These are phyloP conservation scores for Erysimum cheiri DNA, from an alignment of 441 rosid species.

Conservation along the genomic window DNA sequence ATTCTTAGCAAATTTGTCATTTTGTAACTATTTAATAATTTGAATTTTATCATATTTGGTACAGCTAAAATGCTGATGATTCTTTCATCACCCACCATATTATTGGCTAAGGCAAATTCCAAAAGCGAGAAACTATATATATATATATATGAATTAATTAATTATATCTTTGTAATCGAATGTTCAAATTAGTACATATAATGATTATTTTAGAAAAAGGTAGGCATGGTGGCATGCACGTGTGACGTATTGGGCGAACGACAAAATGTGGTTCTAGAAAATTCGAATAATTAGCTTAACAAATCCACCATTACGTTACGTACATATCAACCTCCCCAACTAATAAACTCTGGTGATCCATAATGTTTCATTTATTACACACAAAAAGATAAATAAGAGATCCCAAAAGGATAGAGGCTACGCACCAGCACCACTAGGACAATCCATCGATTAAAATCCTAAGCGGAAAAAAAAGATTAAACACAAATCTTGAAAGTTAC, in stretches of 20 bases:
- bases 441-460: slow-evolving; percentile 36
- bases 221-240: slow-evolving; percentile 24
- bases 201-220: neutral
- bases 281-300: slow-evolving; percentile 40
- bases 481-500: slow-evolving; percentile 31
- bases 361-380: slow-evolving; percentile 28
- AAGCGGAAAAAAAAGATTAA: slow-evolving; percentile 11
- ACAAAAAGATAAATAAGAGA: slow-evolving; percentile 8
- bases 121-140: neutral
- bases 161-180: slow-evolving; percentile 3
- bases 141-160: neutral
- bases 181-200: slow-evolving; percentile 4
- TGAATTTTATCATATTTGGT: slow-evolving; percentile 26
- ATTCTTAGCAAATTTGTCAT: slow-evolving; percentile 24
- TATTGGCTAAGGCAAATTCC: slow-evolving; percentile 1
- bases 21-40: slow-evolving; percentile 10
- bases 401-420: neutral
- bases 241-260: slow-evolving; percentile 36
- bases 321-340: slow-evolving; percentile 42
- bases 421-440: slow-evolving; percentile 29
- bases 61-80: slow-evolving; percentile 40
- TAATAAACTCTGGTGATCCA: slow-evolving; percentile 16
- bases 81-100: slow-evolving; percentile 32
- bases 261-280: slow-evolving; percentile 30
- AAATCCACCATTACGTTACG: slow-evolving; percentile 32